Conservation (phyloP, 306 rosid species). For the Castanea sativa region DNA sequence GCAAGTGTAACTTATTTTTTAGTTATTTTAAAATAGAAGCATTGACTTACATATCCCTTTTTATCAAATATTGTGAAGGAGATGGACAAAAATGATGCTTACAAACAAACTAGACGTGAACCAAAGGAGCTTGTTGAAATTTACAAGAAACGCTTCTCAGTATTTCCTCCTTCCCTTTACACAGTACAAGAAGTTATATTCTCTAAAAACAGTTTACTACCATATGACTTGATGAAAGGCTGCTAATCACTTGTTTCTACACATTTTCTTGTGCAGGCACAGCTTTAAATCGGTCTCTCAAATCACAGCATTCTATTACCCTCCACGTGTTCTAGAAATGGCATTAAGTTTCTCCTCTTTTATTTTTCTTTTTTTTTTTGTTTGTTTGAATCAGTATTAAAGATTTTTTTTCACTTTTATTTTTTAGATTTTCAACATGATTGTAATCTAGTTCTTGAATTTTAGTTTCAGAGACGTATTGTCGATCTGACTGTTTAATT, state of each 20-base stretch:
- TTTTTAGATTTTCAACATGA: too few relatives aligned
- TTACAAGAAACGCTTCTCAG: conserved; percentile 62
- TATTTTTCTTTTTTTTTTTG: too few relatives aligned
- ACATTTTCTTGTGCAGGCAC: not conserved
- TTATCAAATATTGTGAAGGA: conserved; percentile 33
- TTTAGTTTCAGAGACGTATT: too few relatives aligned
- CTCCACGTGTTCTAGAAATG: too few relatives aligned
- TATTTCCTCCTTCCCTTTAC: conserved; percentile 1
- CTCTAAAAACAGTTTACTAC: not conserved
- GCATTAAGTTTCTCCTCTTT: too few relatives aligned
- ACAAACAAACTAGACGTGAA: conserved; percentile 49
- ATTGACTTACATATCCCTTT: not conserved
- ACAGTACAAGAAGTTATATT: not conserved
- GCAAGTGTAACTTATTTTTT: too few relatives aligned
- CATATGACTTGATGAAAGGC: not conserved
- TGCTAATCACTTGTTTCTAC: not conserved
- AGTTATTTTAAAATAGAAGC: too few relatives aligned
- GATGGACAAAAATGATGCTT: conserved; percentile 56
- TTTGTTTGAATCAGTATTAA: too few relatives aligned
- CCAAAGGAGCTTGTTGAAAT: conserved; percentile 57
- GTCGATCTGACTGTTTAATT: too few relatives aligned
- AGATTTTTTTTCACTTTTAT: too few relatives aligned
- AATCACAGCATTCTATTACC: not conserved
- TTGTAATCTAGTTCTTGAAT: too few relatives aligned
- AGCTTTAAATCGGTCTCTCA: not conserved